Base-by-base conservation (phyloP, 352 stramenopile species). In the Blastocystis sp. region DNA sequence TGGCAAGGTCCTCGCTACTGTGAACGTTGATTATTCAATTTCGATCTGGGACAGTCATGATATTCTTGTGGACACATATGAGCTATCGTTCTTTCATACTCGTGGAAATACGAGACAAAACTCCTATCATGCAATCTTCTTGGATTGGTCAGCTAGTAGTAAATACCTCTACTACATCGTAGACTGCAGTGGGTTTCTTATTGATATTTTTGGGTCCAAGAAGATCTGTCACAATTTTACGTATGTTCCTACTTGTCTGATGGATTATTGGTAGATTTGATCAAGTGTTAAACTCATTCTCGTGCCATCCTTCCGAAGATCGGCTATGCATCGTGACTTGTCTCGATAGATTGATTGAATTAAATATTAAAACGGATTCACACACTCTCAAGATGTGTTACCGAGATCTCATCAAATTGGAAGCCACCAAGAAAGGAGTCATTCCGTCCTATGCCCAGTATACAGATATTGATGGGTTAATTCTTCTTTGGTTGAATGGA, bases 181-280 rank as follows among this genome's bases (percentile, higher is more conserved):
- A 19, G 63, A 75, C 63, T 49, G 63, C 63, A 54, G 29, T 54
- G 63, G 63, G 11, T 75, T 75, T 54, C 39, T 75, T 21, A 75
- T 75, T 29, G 63, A 75, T 0, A 29, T 75, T 49, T 75, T 56
- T 19, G 63, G 63, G 2, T 35, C 32, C 5, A 75, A 75, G 32
- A 75, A 75, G 63, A 54, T 29, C 21, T 24, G 19, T 19, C 21
- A 19, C 14, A 75, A 16, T 29, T 75, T 75, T 19, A 75, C 63
- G 63, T 75, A n/a, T 6, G 9, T 3, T 27, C 16, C 9, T 9
- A 9, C 39, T 49, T 4, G 14, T 27, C 7, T 35, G 11, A 9
- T 11, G 6, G 14, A 9, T 75, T 29, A 49, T n/a, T 56, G 7
- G 14, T 75, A 75, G 63, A 49, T 75, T 75, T 29, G 63, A 75